Evolutionary conservation across 257 asterid species (phyloP), one percentile per base, ranked within the genome.

Genomic region (Solanum ossicruentum): DNA sequence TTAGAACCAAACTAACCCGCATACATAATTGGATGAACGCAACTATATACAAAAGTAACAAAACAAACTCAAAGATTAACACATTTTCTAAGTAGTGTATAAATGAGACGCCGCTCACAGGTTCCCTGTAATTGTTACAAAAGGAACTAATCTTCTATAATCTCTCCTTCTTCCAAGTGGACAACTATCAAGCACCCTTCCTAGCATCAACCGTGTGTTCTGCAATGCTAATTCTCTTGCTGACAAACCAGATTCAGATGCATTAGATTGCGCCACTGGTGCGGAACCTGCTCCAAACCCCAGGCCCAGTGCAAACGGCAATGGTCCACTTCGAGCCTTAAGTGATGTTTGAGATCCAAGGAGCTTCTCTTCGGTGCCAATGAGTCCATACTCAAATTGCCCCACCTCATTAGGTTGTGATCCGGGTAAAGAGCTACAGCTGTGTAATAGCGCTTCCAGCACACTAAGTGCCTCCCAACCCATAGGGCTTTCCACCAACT

Each of bases 391-490:
- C 89, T 94, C 99, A 9, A 86, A 89, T 23, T 91, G 83, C 43
- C 90, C 91, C 0, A 91, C 87, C 10, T 94, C 99, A 3, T 89
- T 88, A 5, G 94, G 94, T 73, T 93, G 98, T 84, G 97, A 88
- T 69, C 98, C 95, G 0, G 98, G 98, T 88, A 96, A 75, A 75
- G 82, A 93, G 93, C 98, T 94, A 85, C 99, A 97, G 91, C 99
- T 95, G 87, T 95, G 98, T 83, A 97, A 84, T 75, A 97, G 99
- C 36, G 99, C 99, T 90, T 97, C 99, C 39, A 97, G 91, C 80
- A 97, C 99, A 84, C 98, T 94, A 12, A 95, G 97, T 78, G 99
- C 99, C 89, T 97, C 99, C 98, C 96, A 95, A 91, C 98, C 94
- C 75, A 97, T 86, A 15, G 99, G 94, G 83, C 99, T 97, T 88